Percentiles rank a stretch among this genome's conserved stretches.
Conservation (phyloP, 192 early-diverging fungal species). For the Dimargaris cristalligena region DNA sequence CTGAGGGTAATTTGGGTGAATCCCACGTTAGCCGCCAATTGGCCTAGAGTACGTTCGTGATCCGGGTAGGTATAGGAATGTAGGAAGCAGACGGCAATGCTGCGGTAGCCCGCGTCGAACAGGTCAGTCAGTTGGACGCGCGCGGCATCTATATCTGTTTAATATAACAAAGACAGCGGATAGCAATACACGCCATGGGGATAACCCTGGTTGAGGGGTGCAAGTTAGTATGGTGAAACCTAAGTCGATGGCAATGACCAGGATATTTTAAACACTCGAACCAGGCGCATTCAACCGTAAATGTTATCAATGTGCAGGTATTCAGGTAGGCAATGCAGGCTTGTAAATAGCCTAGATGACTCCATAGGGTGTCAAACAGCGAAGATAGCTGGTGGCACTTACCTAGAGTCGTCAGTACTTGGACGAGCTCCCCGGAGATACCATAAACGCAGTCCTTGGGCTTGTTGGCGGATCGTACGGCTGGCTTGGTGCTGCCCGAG, state of each 20-base stretch:
- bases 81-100: constrained; percentile 83
- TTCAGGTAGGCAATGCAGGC: too few species aligned
- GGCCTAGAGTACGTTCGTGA: constrained; percentile 58
- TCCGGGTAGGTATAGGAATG: constrained; percentile 85
- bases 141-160: constrained; percentile 38
- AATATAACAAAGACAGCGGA: background rate
- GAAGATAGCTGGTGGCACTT: too few species aligned
- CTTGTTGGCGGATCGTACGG: constrained; percentile 22
- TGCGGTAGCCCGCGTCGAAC: constrained; percentile 55
- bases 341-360: too few species aligned
- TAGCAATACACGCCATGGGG: too few species aligned
- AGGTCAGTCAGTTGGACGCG: constrained; percentile 38
- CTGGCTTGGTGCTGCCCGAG: constrained; percentile 21
- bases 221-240: too few species aligned
- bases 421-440: constrained; percentile 73
- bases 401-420: constrained; percentile 50
- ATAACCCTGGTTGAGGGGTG: too few species aligned
- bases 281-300: too few species aligned
- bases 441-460: constrained; percentile 32
- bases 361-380: too few species aligned
- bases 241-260: too few species aligned
- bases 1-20: constrained; percentile 80
- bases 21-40: constrained; percentile 49
- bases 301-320: too few species aligned
- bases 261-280: too few species aligned